Evolutionary conservation across 352 stramenopile genomes (phyloP), one percentile per base, ranked within the genome.

Genomic region (Elongisporangium prolatum): DNA sequence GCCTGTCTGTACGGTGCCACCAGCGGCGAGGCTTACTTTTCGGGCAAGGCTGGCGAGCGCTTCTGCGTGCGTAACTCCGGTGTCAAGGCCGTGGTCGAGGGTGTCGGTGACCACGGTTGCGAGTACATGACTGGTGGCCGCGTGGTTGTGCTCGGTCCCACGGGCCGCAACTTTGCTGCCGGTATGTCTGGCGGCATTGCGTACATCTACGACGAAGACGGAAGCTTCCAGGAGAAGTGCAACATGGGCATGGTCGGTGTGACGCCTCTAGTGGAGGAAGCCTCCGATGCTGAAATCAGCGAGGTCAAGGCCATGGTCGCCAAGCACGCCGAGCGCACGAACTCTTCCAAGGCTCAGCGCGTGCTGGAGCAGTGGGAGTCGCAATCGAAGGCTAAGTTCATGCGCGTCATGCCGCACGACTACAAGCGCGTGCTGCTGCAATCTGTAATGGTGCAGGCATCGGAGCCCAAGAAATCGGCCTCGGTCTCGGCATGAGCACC

Each of bases 91-190:
- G 95, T 99, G 40, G 94, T 98, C 38, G 96, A 99, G 74, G 95
- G 95, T 54, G 87, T 97, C 48, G 96, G 96, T 64, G 95, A 98
- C 69, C 96, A 99, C 71, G 95, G 94, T 25, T 98, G 91, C 57
- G 96, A 99, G 75, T 99, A 99, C 85, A 99, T 99, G 96, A 99
- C 96, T n/a, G 95, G 95, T 60, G 95, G 94, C 60, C 71, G 88
- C 53, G 86, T 98, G 28, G 90, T 98, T 24, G 86, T 97, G 51
- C 75, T 99, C 7, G 95, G 95, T 17, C 69, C 81, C 21, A 98
- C 93, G 37, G 95, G 96, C 34, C 88, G 94, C 63, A 99, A 99
- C 82, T 98, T 98, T 74, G 96, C 90, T 50, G 95, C 95, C 25
- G 95, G 95, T 63, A 98, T 98, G 95, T 98, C 86, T 63, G 95